These are phyloP conservation scores for Leccinellum albellum DNA, from an alignment of 768 basidiomycete genomes.

Conservation along the genomic window DNA sequence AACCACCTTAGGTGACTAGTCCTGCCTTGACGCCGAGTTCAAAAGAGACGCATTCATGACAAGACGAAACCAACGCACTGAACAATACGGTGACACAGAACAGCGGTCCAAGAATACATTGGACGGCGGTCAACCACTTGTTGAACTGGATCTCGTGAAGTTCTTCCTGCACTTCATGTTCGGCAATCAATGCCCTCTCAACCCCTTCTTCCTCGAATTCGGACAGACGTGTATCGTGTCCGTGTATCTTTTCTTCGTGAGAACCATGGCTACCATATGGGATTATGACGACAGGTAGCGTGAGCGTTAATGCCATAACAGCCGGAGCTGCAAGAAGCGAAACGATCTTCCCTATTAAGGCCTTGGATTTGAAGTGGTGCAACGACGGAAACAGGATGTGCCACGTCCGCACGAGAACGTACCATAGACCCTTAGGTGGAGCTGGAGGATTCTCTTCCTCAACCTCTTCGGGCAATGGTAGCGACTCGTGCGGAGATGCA, in stretches of 20 bases:
- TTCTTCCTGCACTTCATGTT: constrained; percentile 68
- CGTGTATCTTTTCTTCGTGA: constrained; percentile 27
- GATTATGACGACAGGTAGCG: constrained; percentile 83
- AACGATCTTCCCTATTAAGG: constrained; percentile 64
- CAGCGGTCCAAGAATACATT: constrained; percentile 79
- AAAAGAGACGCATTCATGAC: neutral
- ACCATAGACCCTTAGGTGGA: constrained; percentile 34
- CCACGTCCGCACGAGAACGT: constrained; percentile 39
- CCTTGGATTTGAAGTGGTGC: constrained; percentile 67
- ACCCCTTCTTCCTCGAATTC: constrained; percentile 77
- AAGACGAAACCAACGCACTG: constrained; percentile 45
- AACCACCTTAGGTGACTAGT: constrained; percentile 46
- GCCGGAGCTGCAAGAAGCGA: constrained; percentile 83
- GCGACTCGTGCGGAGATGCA: constrained; percentile 39
- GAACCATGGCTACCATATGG: constrained; percentile 36
- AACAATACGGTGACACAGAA: constrained; percentile 77
- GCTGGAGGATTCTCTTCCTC: constrained; percentile 41
- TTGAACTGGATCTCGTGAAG: constrained; percentile 63
- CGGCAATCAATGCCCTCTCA: constrained; percentile 66
- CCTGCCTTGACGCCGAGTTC: constrained; percentile 23
- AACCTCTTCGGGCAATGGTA: constrained; percentile 39
- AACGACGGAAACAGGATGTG: constrained; percentile 85
- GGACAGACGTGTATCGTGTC: constrained; percentile 45
- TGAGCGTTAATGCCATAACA: constrained; percentile 79
- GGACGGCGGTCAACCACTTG: constrained; percentile 82